Conservation (phyloP, 192 early-diverging fungal genomes). For the Rhizophagus prolifer region DNA sequence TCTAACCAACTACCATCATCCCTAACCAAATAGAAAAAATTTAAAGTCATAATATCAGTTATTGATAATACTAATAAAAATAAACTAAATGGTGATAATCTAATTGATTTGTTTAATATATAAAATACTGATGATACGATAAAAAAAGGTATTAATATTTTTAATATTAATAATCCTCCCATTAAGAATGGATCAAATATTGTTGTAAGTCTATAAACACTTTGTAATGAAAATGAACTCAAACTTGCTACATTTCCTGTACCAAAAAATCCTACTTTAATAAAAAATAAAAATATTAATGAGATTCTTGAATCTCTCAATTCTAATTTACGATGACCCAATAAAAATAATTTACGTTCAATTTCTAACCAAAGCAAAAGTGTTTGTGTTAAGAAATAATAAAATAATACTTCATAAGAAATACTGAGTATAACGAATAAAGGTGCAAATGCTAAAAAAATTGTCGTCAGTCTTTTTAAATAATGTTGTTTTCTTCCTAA, state of each 20-base stretch:
- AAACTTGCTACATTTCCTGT: slow-evolving; percentile 93
- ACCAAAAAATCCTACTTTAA: slow-evolving; percentile 95
- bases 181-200: slow-evolving; percentile 91
- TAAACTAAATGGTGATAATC: slow-evolving; percentile 82
- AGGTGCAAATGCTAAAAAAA: slow-evolving; percentile 86
- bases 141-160: slow-evolving; percentile 95
- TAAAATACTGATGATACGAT: slow-evolving; percentile 81
- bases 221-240: slow-evolving; percentile 80
- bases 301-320: slow-evolving; percentile 60
- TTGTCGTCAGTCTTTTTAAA: slow-evolving; percentile 73
- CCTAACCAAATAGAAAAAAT: slow-evolving; percentile 93
- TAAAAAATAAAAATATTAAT: slow-evolving; percentile 84
- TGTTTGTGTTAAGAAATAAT: slow-evolving; percentile 73
- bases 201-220: slow-evolving; percentile 88
- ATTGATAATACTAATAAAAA: slow-evolving; percentile 85
- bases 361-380: slow-evolving; percentile 76
- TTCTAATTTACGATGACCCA: slow-evolving; percentile 36
- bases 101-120: slow-evolving; percentile 71
- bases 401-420: slow-evolving; percentile 90
- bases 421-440: slow-evolving; percentile 84
- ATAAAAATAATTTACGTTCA: slow-evolving; percentile 50
- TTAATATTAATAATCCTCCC: slow-evolving; percentile 79
- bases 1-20: slow-evolving; percentile 95
- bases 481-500: slow-evolving; percentile 67
- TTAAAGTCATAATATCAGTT: slow-evolving; percentile 91